A percentile compares a stretch with the other conserved stretches of the same genome.
Evolutionary conservation across 441 rosid species (phyloP).

Genomic region (Aleurites moluccanus): DNA sequence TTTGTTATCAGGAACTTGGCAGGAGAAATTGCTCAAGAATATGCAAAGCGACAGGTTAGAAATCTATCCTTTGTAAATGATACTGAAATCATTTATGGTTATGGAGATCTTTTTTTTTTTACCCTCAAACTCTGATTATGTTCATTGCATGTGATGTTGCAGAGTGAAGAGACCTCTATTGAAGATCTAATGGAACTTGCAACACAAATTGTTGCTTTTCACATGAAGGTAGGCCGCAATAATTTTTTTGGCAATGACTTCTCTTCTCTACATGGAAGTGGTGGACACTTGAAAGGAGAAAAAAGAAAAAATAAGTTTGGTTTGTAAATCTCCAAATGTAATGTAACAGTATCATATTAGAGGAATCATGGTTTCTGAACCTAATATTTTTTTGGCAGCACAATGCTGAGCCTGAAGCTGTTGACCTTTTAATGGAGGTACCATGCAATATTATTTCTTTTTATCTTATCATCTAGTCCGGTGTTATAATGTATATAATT

Average conservation of each 20-base stretch:
- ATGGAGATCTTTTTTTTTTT: background rate
- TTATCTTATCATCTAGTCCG: background rate
- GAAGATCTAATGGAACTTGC: slow-evolving; percentile 88
- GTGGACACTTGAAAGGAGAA: background rate
- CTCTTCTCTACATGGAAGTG: background rate
- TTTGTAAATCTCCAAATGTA: too few relatives aligned
- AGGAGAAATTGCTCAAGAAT: slow-evolving; percentile 85
- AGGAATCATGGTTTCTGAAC: slow-evolving; percentile 1
- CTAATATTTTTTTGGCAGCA: slow-evolving; percentile 52
- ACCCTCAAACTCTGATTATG: slow-evolving; percentile 9
- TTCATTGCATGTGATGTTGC: slow-evolving; percentile 21
- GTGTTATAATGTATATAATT: background rate
- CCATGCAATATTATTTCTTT: background rate
- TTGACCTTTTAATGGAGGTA: slow-evolving; percentile 96
- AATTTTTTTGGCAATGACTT: slow-evolving; percentile 8
- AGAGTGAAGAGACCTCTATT: slow-evolving; percentile 68
- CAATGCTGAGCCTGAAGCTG: slow-evolving; percentile 99
- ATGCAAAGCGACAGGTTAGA: slow-evolving; percentile 68
- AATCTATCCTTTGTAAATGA: slow-evolving; percentile 3
- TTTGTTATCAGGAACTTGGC: slow-evolving; percentile 68
- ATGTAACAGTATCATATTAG: background rate
- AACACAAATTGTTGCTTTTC: slow-evolving; percentile 90
- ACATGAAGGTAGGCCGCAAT: slow-evolving; percentile 73
- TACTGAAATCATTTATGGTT: background rate
- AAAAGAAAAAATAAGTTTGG: background rate